These are phyloP conservation scores for Basipetospora chlamydospora DNA, from an alignment of 2,329 filamentous ascomycete species.

Conservation along the genomic window DNA sequence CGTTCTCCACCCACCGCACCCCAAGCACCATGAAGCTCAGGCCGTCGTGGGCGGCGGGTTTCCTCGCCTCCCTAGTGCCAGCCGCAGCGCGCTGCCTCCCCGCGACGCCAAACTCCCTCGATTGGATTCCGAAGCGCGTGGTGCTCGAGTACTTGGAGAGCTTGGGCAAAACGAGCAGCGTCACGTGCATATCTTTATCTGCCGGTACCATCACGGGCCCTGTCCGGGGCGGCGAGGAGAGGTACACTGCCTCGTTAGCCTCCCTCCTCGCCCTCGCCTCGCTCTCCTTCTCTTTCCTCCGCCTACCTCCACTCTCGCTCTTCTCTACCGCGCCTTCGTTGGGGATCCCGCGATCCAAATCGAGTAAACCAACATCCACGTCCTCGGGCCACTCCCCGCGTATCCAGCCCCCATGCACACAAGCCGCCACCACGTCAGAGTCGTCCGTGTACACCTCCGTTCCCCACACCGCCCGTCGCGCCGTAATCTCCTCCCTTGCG, in stretches of 20 bases:
- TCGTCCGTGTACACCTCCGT: slow-evolving; percentile 93
- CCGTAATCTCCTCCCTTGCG: slow-evolving; percentile 71
- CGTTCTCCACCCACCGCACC: slow-evolving; percentile 72
- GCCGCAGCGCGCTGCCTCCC: slow-evolving; percentile 22
- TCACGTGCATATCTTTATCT: slow-evolving; percentile 74
- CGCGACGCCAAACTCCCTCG: slow-evolving; percentile 58
- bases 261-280: slow-evolving; percentile 19
- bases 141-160: slow-evolving; percentile 63
- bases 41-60: slow-evolving; percentile 52
- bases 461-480: slow-evolving; percentile 73
- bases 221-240: slow-evolving; percentile 38
- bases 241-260: slow-evolving; percentile 21
- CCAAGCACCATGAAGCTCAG: slow-evolving; percentile 76
- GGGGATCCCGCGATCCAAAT: slow-evolving; percentile 27
- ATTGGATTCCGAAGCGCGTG: slow-evolving; percentile 67
- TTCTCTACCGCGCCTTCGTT: slow-evolving; percentile 12
- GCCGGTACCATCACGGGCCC: slow-evolving; percentile 50
- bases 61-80: too few relatives aligned
- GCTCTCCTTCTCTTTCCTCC: slow-evolving; percentile 16
- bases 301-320: slow-evolving; percentile 15
- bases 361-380: slow-evolving; percentile 55
- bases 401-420: slow-evolving; percentile 88
- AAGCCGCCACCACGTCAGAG: slow-evolving; percentile 81
- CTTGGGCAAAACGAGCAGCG: slow-evolving; percentile 65
- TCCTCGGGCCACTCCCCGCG: slow-evolving; percentile 75